Conservation (phyloP, 2,329 filamentous ascomycete species). For the Diaporthe aspalathi region DNA sequence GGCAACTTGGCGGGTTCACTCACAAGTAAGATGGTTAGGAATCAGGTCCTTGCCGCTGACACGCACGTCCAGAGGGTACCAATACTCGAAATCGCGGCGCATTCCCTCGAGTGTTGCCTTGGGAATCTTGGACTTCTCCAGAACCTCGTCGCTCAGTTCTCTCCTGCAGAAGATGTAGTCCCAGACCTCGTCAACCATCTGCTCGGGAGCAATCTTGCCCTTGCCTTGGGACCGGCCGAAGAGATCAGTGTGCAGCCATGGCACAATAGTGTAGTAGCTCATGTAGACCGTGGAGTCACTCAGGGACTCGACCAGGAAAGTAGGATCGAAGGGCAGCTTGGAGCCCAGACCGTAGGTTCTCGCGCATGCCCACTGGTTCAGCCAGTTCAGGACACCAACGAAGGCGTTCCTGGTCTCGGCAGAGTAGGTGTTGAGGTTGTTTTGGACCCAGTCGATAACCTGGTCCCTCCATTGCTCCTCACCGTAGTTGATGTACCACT, state of each 20-base stretch:
- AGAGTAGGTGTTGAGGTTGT: slow-evolving; percentile 83
- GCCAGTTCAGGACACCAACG: slow-evolving; percentile 87
- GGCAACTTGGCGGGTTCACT: slow-evolving; percentile 56
- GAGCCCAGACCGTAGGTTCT: slow-evolving; percentile 92
- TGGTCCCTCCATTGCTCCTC: slow-evolving; percentile 86
- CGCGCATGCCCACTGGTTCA: slow-evolving; percentile 95
- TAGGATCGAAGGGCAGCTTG: slow-evolving; percentile 91
- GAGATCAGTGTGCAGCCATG: slow-evolving; percentile 82
- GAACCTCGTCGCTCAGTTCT: slow-evolving; percentile 73
- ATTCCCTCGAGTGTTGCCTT: slow-evolving; percentile 80
- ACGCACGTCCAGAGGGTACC: slow-evolving; percentile 91
- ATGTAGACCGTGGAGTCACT: slow-evolving; percentile 95
- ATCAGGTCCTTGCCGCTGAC: slow-evolving; percentile 94
- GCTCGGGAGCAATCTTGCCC: slow-evolving; percentile 78
- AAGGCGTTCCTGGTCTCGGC: slow-evolving; percentile 82
- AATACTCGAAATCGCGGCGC: slow-evolving; percentile 95
- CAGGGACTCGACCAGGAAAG: slow-evolving; percentile 91
- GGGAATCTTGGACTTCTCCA: slow-evolving; percentile 75
- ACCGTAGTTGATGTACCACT: slow-evolving; percentile 99
- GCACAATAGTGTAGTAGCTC: slow-evolving; percentile 78
- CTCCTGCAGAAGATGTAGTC: slow-evolving; percentile 91
- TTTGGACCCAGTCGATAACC: slow-evolving; percentile 78
- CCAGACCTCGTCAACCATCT: slow-evolving; percentile 96
- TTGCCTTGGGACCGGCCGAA: slow-evolving; percentile 80
- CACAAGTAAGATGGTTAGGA: slow-evolving; percentile 86